Base-by-base conservation (phyloP, 164 flowering plant species). In the Taxillus chinensis region DNA sequence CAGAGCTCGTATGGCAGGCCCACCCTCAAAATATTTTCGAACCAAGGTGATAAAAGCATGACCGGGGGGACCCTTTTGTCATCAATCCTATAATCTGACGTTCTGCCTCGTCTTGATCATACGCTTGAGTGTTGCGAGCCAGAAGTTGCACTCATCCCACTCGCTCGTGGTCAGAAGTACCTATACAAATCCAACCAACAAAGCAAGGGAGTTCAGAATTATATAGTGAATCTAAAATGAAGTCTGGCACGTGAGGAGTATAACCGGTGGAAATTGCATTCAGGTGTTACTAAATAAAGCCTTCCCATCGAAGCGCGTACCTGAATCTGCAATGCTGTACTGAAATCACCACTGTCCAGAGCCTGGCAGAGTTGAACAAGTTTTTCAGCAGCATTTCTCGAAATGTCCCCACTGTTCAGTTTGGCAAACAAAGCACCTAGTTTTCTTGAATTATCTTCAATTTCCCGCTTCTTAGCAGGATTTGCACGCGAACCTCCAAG, bases 141-240 rank as follows among this genome's bases (percentile, higher is more conserved):
- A 93, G 75, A 81, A 93, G 81, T 80, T 84, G 86, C 99, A 93
- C 65, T 93, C 99, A 50, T 93, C 99, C 99, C 99, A 93, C 48
- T 90, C 99, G 46, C 88, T 93, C 1, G 96, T 87, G 9, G 99
- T 93, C 52, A 93, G 83, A 56, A 65, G 80, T 2, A 93, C 91
- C 99, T 93, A 76, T 38, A 59, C 3, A 70, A 43, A 39, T 27
- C 55, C 6, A 54, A 63, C 27, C 59, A 61, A 37, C 5, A 52
- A 45, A 1, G 41, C 61, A 39, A 15, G 27, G 27, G n/a, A n/a
- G n/a, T n/a, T n/a, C n/a, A n/a, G n/a, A n/a, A n/a, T n/a, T n/a
- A n/a, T n/a, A n/a, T n/a, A n/a, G n/a, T n/a, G n/a, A n/a, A n/a
- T n/a, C n/a, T n/a, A n/a, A n/a, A n/a, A n/a, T n/a, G n/a, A n/a